Evolutionary conservation across 768 basidiomycete genomes (phyloP).

Genomic region (Termitomyces titanicus): DNA sequence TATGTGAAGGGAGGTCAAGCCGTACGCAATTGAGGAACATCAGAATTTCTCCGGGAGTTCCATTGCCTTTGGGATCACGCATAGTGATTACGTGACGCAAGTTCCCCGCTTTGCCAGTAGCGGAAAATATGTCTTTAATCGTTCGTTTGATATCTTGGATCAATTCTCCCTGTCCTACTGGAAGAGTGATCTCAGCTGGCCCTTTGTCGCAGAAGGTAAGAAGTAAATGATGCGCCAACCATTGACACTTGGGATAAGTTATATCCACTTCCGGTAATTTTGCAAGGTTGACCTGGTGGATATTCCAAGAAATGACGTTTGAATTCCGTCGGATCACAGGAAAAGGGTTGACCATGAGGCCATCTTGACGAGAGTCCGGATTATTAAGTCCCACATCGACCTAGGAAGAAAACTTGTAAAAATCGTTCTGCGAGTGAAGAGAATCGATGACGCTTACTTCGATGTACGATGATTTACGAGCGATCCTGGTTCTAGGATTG

Average conservation of each 20-base stretch:
- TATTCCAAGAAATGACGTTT: conserved; percentile 20
- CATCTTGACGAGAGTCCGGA: background rate
- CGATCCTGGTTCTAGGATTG: conserved; percentile 39
- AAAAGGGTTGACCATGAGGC: conserved; percentile 20
- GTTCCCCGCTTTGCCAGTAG: background rate
- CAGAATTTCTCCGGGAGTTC: conserved; percentile 29
- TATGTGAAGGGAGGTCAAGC: conserved; percentile 45
- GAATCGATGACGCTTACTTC: conserved; percentile 28
- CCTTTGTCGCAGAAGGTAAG: conserved; percentile 19
- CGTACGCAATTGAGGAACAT: conserved; percentile 45
- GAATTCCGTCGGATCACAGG: conserved; percentile 16
- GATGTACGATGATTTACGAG: conserved; percentile 52
- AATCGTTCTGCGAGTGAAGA: background rate
- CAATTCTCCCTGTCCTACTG: background rate
- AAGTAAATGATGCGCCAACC: conserved; percentile 21
- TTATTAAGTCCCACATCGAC: conserved; percentile 5
- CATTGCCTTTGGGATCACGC: conserved; percentile 10
- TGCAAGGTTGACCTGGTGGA: conserved; percentile 31
- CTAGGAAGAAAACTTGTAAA: background rate
- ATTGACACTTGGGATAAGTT: conserved; percentile 10
- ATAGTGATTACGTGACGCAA: conserved; percentile 18
- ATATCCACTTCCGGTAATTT: conserved; percentile 17
- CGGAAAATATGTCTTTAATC: conserved; percentile 1
- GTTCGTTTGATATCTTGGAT: conserved; percentile 6
- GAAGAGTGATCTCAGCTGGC: background rate